phyloP scores from a whole-genome alignment of 2,329 filamentous ascomycete species.

The Cordyceps tenuipes region DNA sequence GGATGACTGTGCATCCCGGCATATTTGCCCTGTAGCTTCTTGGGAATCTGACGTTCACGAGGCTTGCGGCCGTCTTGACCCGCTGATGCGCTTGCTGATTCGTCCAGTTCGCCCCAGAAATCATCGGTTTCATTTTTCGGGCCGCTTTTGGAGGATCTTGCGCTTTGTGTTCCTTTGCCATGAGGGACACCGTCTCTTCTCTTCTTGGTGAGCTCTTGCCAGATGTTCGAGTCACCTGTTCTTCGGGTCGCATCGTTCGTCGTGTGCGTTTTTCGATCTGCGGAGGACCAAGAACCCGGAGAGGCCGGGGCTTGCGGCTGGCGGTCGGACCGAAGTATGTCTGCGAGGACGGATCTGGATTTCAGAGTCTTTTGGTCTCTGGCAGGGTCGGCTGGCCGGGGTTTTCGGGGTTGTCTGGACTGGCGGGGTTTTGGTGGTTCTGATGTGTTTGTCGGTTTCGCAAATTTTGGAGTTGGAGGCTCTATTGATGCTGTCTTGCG shows the following conservation, averaged over 20 bases:
- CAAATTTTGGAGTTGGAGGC: conserved; percentile 10
- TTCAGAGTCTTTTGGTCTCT: conserved; percentile 3
- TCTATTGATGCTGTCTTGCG: conserved; percentile 18
- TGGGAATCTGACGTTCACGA: not conserved
- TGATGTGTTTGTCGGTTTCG: conserved; percentile 10
- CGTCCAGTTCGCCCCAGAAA: conserved; percentile 18
- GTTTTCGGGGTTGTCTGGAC: conserved; percentile 3
- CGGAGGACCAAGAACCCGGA: not conserved
- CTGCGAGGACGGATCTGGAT: conserved; percentile 24
- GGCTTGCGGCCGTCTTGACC: not conserved
- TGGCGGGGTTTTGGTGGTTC: not conserved
- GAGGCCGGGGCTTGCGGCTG: conserved; percentile 9
- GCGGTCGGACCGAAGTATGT: conserved; percentile 20
- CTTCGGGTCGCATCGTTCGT: conserved; percentile 5
- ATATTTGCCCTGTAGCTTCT: conserved; percentile 8
- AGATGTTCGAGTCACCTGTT: conserved; percentile 12
- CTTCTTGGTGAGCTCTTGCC: conserved; percentile 14
- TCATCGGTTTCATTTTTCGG: not conserved
- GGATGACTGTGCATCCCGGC: conserved; percentile 3
- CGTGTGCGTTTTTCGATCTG: conserved; percentile 18
- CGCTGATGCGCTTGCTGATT: not conserved
- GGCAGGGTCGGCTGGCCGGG: not conserved
- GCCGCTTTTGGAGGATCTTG: not conserved
- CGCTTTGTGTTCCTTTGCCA: not conserved
- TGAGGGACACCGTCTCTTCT: not conserved